These are phyloP conservation scores for Colletotrichum spinosum DNA, from an alignment of 2,329 filamentous ascomycete genomes.

Conservation along the genomic window DNA sequence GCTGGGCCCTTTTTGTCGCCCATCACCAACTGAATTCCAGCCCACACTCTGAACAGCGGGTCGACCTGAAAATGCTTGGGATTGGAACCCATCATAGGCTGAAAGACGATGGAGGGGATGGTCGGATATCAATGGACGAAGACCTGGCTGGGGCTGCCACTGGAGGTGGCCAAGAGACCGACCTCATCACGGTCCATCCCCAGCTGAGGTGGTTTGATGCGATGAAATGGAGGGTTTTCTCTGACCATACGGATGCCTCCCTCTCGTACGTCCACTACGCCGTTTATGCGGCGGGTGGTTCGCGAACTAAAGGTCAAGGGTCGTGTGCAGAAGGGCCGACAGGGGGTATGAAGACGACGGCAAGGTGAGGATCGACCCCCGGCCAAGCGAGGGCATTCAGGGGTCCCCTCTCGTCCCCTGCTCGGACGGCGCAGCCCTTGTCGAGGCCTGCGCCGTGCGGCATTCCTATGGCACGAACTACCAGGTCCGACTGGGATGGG, in stretches of 20 bases:
- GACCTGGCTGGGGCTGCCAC: background rate
- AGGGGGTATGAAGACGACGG: slow-evolving; percentile 3
- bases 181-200: slow-evolving; percentile 6
- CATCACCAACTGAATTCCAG: background rate
- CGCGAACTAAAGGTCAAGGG: slow-evolving; percentile 16
- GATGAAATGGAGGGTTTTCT: too few species aligned
- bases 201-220: background rate
- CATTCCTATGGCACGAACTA: background rate
- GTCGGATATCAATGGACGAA: slow-evolving; percentile 18
- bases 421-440: slow-evolving; percentile 4
- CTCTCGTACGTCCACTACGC: background rate
- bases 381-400: slow-evolving; percentile 5
- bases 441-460: slow-evolving; percentile 9
- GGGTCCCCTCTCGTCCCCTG: slow-evolving; percentile 1
- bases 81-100: slow-evolving; percentile 6
- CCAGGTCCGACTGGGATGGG: slow-evolving; percentile 12
- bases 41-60: background rate
- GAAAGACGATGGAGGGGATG: background rate
- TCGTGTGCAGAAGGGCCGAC: slow-evolving; percentile 7
- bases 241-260: background rate
- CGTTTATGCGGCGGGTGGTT: background rate
- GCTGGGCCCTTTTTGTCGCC: background rate
- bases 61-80: background rate
- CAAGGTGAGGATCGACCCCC: background rate
- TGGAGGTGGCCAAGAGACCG: background rate